Percentiles rank a stretch among this genome's conserved stretches.
These are phyloP conservation scores for Boletus rubescentipes DNA, from an alignment of 768 basidiomycete species.

Conservation along the genomic window DNA sequence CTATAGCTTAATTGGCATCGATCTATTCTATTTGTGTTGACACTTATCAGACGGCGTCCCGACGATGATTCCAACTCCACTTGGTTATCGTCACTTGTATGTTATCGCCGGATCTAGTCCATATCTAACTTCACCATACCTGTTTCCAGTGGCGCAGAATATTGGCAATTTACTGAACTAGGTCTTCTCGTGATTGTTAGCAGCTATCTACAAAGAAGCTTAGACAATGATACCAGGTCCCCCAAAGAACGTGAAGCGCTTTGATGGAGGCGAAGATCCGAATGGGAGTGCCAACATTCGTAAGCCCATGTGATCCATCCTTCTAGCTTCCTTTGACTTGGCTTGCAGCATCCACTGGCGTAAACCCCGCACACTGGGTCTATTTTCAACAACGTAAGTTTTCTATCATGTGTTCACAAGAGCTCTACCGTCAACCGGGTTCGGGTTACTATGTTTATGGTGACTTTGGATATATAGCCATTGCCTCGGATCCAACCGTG, in stretches of 20 bases:
- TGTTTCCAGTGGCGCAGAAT: constrained; percentile 35
- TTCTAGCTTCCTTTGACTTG: neutral
- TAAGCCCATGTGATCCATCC: constrained; percentile 21
- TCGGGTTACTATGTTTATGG: constrained; percentile 2
- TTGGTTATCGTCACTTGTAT: constrained; percentile 51
- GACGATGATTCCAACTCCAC: constrained; percentile 43
- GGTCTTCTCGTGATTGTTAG: constrained; percentile 18
- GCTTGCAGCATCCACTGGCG: constrained; percentile 43
- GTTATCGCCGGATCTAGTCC: constrained; percentile 4
- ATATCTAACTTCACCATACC: constrained; percentile 10
- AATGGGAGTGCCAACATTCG: constrained; percentile 48
- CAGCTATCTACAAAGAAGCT: constrained; percentile 1
- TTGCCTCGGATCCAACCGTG: constrained; percentile 34
- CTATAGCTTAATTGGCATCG: neutral
- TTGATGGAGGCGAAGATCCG: constrained; percentile 45
- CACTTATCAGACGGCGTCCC: constrained; percentile 47
- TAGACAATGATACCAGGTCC: constrained; percentile 17
- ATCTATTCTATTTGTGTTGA: neutral
- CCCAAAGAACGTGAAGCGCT: constrained; percentile 40
- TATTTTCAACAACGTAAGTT: constrained; percentile 47
- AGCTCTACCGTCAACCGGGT: neutral
- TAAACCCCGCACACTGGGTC: constrained; percentile 44
- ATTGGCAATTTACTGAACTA: constrained; percentile 50
- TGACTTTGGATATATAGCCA: constrained; percentile 19
- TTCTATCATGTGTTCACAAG: neutral